Evolutionary conservation across 805 yeast genomes (phyloP).

Genomic region (Teunomyces atbi): DNA sequence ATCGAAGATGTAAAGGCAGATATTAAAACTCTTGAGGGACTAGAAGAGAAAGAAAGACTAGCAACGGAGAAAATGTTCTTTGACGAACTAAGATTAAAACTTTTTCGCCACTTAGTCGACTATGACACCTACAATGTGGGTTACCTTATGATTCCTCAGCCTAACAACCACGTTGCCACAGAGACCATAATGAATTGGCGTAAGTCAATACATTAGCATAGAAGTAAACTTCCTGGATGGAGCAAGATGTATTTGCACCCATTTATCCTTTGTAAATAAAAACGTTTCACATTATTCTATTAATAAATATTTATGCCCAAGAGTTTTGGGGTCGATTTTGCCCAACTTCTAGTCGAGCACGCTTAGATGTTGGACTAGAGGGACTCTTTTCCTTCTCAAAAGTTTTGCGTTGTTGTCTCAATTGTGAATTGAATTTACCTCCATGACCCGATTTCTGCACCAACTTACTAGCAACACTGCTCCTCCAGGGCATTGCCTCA

Average conservation of each 20-base stretch:
- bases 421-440: conserved; percentile 28
- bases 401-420: conserved; percentile 26
- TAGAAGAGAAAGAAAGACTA: conserved; percentile 13
- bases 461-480: not conserved
- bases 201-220: not conserved
- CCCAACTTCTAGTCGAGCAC: conserved; percentile 7
- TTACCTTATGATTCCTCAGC: conserved; percentile 17
- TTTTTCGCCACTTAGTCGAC: conserved; percentile 41
- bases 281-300: conserved; percentile 3
- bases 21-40: conserved; percentile 20
- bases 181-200: not conserved
- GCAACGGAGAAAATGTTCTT: conserved; percentile 15
- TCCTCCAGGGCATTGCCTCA: conserved; percentile 11
- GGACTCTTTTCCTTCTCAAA: conserved; percentile 19
- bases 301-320: not conserved
- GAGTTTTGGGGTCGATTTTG: conserved; percentile 4
- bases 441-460: conserved; percentile 15
- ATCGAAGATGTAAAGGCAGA: conserved; percentile 32
- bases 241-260: not conserved
- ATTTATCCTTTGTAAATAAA: not conserved
- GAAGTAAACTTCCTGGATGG: not conserved
- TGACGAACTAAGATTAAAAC: conserved; percentile 32
- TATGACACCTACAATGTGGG: conserved; percentile 42
- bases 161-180: not conserved
- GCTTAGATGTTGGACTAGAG: conserved; percentile 15